Percentiles rank a stretch among this genome's conserved stretches.
These are phyloP conservation scores for Carex arenaria DNA, from an alignment of 202 grass and related monocot species.

Conservation along the genomic window DNA sequence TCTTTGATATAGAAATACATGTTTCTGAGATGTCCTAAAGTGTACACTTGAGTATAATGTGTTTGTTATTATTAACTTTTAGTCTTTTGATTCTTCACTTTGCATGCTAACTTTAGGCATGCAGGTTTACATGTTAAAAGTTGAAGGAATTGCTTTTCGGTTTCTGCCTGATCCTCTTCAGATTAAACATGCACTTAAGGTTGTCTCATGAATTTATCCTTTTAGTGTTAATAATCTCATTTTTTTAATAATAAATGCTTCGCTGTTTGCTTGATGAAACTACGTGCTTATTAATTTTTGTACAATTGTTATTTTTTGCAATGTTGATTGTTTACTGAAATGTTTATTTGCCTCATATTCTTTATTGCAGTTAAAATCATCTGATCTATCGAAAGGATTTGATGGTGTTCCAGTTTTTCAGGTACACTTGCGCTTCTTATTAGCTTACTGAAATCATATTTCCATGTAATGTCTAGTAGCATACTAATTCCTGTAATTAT, in stretches of 20 bases:
- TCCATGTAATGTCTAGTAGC: neutral
- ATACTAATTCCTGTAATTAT: neutral
- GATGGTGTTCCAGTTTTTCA: too few species aligned
- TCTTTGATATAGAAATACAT: conserved; percentile 1
- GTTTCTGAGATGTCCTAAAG: neutral
- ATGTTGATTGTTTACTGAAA: neutral
- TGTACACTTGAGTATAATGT: neutral
- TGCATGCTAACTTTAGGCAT: conserved; percentile 18
- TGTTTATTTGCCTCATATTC: neutral
- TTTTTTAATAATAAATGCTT: neutral
- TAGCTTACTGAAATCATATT: neutral
- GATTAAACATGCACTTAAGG: conserved; percentile 91
- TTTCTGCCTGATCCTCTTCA: conserved; percentile 97
- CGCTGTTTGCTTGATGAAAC: neutral
- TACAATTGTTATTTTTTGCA: neutral
- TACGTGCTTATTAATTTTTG: neutral
- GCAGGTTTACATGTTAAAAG: conserved; percentile 98
- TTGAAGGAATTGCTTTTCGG: conserved; percentile 85
- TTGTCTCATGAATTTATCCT: conserved; percentile 22
- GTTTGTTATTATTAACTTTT: neutral
- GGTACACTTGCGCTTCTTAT: too few species aligned
- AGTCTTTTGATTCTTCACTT: neutral
- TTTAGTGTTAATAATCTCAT: conserved; percentile 1
- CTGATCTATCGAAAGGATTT: too few species aligned
- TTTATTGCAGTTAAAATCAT: too few species aligned